Base-by-base conservation (phyloP, 306 rosid species). In the Castanea sativa region DNA sequence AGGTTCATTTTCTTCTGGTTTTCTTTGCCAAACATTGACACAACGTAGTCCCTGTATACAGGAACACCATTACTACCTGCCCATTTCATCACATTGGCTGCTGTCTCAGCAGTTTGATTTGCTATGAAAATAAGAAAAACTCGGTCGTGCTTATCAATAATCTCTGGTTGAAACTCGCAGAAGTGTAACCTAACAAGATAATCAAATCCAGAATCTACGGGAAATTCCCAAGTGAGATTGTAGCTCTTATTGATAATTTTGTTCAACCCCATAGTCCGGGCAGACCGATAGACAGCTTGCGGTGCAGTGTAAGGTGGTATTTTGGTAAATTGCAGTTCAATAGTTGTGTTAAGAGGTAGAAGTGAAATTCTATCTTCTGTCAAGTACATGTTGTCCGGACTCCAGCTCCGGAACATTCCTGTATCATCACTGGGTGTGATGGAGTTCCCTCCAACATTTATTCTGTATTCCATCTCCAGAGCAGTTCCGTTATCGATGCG, bases 361-460 rank as follows among this genome's bases (percentile, higher is more conserved):
- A n/a, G n/a, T n/a, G n/a, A n/a, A n/a, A n/a, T n/a, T n/a, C n/a
- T n/a, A n/a, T n/a, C n/a, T n/a, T n/a, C n/a, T n/a, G n/a, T 8
- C 49, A 43, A 2, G 73, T 73, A 76, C 18, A 1, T 2, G 0
- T 4, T 6, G 19, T 84, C 88, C 0, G 5, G 3, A 3, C 58
- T 65, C 90, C 90, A 87, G 6, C n/a, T 57, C 6, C 88, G 75
- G 60, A 84, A 82, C 90, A 84, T 73, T 14, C 83, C 85, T 0
- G 86, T 73, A 81, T 87, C 88, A 14, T 79, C 58, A 56, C 27
- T 49, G 19, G 83, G 83, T 61, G 75, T 14, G 67, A 84, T 84
- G 12, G 3, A 65, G 13, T 56, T 29, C 19, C 90, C 90, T 82
- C 85, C 90, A 33, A 63, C 85, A 19, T 82, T 77, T 23, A 87